These are phyloP conservation scores for Trebouxia sp. DNA, from an alignment of 139 green algal species.

Conservation along the genomic window DNA sequence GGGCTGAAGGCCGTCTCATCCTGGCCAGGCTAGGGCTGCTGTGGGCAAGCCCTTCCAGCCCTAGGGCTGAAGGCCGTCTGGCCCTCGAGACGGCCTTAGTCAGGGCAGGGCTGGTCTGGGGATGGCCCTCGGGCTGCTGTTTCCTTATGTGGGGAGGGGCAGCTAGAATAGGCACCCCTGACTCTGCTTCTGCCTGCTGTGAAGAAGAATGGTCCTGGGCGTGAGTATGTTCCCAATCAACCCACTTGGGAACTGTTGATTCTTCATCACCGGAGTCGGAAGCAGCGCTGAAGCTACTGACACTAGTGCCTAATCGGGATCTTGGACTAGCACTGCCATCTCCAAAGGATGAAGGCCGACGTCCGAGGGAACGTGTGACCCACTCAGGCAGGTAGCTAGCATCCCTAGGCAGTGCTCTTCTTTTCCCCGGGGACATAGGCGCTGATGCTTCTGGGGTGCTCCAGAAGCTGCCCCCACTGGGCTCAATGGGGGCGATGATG, in stretches of 20 bases:
- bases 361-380: background rate
- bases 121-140: background rate
- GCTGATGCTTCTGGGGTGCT: background rate
- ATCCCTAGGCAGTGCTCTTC: background rate
- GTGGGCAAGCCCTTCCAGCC: no score
- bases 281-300: background rate
- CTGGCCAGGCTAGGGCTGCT: no score
- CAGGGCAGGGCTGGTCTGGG: no score
- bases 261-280: background rate
- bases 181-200: background rate
- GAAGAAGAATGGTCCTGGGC: background rate
- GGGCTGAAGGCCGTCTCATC: no score
- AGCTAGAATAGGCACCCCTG: background rate
- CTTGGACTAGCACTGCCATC: background rate
- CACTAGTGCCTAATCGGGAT: background rate
- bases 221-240: no score
- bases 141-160: background rate
- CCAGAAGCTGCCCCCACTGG: background rate
- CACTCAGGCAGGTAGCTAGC: slow-evolving; percentile 6
- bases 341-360: background rate
- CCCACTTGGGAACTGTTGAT: background rate
- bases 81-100: no score
- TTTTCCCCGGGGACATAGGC: background rate
- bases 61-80: no score
- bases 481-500: background rate